phyloP scores from a whole-genome alignment of 805 yeast species.

The Cyberlindnera euphorbiiphila region DNA sequence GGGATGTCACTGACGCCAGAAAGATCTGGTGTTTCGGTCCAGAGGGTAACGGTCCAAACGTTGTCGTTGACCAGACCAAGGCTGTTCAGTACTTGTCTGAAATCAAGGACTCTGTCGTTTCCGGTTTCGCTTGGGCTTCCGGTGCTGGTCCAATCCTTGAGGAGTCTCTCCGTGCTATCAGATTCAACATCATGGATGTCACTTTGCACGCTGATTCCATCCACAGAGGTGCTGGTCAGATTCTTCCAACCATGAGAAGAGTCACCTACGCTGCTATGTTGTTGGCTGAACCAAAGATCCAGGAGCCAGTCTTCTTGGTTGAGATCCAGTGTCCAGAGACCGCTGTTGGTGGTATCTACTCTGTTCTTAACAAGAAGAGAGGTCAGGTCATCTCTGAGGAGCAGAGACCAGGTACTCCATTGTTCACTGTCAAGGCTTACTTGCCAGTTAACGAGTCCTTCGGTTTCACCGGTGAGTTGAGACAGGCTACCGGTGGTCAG shows the following conservation, averaged over 20 bases:
- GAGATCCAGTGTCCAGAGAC: slow-evolving; percentile 99
- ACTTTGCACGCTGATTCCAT: slow-evolving; percentile 99
- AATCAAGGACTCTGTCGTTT: slow-evolving; percentile 99
- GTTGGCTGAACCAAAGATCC: slow-evolving; percentile 97
- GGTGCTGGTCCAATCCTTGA: slow-evolving; percentile 99
- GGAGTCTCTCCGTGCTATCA: slow-evolving; percentile 93
- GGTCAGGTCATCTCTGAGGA: slow-evolving; percentile 99
- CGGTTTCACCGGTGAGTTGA: slow-evolving; percentile 99
- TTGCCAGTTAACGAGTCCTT: slow-evolving; percentile 99
- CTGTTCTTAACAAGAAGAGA: slow-evolving; percentile 98
- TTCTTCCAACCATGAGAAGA: slow-evolving; percentile 99
- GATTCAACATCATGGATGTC: slow-evolving; percentile 98
- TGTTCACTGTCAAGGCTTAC: slow-evolving; percentile 99
- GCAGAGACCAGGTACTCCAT: slow-evolving; percentile 99
- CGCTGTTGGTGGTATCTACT: slow-evolving; percentile 99
- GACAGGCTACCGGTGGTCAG: slow-evolving; percentile 99
- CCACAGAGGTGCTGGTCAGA: slow-evolving; percentile 99
- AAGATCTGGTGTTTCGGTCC: slow-evolving; percentile 99
- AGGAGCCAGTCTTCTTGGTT: slow-evolving; percentile 98
- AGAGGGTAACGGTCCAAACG: slow-evolving; percentile 97
- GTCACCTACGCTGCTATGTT: slow-evolving; percentile 97
- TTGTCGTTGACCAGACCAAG: slow-evolving; percentile 99
- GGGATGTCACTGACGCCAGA: slow-evolving; percentile 99
- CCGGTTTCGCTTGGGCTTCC: slow-evolving; percentile 99
- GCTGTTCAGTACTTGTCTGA: slow-evolving; percentile 98